These are phyloP conservation scores for Parastagonospora nodorum DNA, from an alignment of 2,329 filamentous ascomycete species.

Conservation along the genomic window DNA sequence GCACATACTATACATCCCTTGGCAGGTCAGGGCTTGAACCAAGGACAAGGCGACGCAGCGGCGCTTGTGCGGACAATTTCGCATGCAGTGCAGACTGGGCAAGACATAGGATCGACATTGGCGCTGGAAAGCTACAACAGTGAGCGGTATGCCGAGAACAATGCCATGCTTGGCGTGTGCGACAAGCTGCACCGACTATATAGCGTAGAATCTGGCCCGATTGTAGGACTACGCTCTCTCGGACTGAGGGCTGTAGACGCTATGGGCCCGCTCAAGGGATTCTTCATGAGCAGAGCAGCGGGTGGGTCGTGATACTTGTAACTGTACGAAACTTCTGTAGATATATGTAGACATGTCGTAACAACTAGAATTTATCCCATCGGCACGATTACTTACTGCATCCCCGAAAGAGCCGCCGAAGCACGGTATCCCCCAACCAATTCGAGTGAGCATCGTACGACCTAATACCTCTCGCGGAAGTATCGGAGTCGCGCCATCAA, in stretches of 20 bases:
- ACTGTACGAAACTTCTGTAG: not conserved
- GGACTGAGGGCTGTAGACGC: slow-evolving; percentile 78
- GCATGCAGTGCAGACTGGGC: slow-evolving; percentile 78
- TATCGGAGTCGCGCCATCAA: slow-evolving; percentile 4
- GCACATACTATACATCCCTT: slow-evolving; percentile 95
- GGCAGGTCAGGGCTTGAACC: slow-evolving; percentile 91
- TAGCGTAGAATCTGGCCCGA: slow-evolving; percentile 75
- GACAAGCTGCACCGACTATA: slow-evolving; percentile 95
- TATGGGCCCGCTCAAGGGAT: slow-evolving; percentile 75
- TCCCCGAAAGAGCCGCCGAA: not conserved
- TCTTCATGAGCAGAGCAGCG: slow-evolving; percentile 76
- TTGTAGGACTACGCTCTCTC: slow-evolving; percentile 78
- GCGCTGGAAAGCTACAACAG: slow-evolving; percentile 80
- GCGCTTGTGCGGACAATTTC: slow-evolving; percentile 76
- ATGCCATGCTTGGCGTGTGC: slow-evolving; percentile 74
- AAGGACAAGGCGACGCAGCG: slow-evolving; percentile 87
- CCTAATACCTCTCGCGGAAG: not conserved
- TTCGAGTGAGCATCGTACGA: no score
- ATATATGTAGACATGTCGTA: not conserved
- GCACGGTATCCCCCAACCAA: no score
- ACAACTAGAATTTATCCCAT: not conserved
- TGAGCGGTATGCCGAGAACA: slow-evolving; percentile 83
- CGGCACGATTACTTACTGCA: not conserved
- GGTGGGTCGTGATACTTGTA: slow-evolving; percentile 30
- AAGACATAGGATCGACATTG: slow-evolving; percentile 81